Conservation (phyloP, 345 rosid genomes). For the Aquilaria malaccensis region DNA sequence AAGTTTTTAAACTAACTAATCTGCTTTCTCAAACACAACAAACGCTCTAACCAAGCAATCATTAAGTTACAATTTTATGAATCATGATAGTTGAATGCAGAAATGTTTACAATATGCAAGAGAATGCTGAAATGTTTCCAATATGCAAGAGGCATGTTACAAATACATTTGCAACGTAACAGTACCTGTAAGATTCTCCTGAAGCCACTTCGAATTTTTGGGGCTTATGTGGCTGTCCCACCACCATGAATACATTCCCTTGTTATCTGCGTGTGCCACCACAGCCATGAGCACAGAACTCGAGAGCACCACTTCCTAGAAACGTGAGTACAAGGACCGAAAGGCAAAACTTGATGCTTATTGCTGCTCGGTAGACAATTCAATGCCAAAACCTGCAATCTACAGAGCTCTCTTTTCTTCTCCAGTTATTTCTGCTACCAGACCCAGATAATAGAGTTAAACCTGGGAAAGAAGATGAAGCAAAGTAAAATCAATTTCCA, state of each 20-base stretch:
- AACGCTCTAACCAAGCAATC: no score
- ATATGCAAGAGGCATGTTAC: no score
- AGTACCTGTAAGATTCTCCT: constrained; percentile 91
- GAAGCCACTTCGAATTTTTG: constrained; percentile 96
- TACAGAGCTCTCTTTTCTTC: constrained; percentile 8
- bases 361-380: constrained; percentile 10
- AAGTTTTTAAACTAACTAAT: no score
- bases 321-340: constrained; percentile 2
- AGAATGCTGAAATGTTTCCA: no score
- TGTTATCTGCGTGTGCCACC: constrained; percentile 32
- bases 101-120: no score
- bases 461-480: constrained; percentile 12
- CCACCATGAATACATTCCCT: constrained; percentile 93
- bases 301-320: constrained; percentile 13
- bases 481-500: constrained; percentile 11
- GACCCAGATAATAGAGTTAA: not conserved
- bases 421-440: constrained; percentile 1
- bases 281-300: constrained; percentile 44
- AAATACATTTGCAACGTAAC: not conserved
- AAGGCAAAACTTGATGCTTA: constrained; percentile 3
- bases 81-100: no score
- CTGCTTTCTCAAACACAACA: no score
- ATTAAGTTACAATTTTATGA: no score
- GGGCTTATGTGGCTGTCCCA: constrained; percentile 98
- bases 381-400: constrained; percentile 2